A percentile compares a stretch with the other conserved stretches of the same genome.
Conservation (phyloP, 345 rosid species). For the Theobroma cacao region DNA sequence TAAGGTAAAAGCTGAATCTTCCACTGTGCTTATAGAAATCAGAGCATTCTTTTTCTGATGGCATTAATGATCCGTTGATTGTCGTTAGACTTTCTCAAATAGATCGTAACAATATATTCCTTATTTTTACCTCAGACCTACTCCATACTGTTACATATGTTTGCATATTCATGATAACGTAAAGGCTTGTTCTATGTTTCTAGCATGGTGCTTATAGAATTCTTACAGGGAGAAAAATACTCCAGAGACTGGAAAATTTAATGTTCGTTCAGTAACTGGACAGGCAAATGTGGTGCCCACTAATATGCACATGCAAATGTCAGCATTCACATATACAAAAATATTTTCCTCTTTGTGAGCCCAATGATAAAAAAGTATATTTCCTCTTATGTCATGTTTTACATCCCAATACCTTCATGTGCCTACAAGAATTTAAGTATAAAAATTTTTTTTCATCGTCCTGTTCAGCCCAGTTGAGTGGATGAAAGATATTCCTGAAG, state of each 20-base stretch:
- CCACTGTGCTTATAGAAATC: neutral
- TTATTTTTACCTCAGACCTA: neutral
- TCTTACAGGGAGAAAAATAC: neutral
- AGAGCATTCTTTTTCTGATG: neutral
- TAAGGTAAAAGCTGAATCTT: neutral
- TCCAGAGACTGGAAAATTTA: neutral
- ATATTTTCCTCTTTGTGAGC: too few relatives aligned
- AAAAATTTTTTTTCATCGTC: neutral
- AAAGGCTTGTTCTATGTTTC: neutral
- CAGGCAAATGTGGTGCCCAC: neutral
- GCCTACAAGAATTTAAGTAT: neutral
- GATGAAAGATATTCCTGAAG: neutral
- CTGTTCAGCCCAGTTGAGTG: neutral
- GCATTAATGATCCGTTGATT: neutral
- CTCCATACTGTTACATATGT: neutral
- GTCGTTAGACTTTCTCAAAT: neutral
- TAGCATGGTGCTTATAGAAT: neutral
- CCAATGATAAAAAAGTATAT: neutral
- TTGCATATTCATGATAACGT: neutral
- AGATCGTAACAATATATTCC: neutral
- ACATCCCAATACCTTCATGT: neutral
- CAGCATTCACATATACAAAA: neutral
- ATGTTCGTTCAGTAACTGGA: neutral
- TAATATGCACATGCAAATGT: constrained; percentile 3
- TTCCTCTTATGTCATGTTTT: neutral